Percentiles rank a stretch among this genome's conserved stretches.
These are phyloP conservation scores for Penicillium sumatraense DNA, from an alignment of 2,329 filamentous ascomycete genomes.

Conservation along the genomic window DNA sequence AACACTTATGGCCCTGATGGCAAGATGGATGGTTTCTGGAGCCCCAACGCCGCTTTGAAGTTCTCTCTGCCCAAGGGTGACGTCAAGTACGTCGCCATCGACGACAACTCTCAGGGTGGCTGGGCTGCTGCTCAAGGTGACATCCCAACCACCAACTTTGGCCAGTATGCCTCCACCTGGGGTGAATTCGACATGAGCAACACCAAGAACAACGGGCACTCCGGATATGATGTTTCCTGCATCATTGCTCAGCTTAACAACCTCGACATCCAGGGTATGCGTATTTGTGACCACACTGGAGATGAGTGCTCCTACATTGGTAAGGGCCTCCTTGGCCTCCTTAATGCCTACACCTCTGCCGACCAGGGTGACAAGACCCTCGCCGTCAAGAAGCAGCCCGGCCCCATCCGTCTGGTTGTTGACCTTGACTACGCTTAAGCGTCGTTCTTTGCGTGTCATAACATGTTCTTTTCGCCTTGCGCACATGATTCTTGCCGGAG, in stretches of 20 bases:
- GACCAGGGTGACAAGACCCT: constrained; percentile 34
- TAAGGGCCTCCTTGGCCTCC: constrained; percentile 22
- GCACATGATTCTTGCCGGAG: constrained; percentile 19
- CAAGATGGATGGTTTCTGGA: constrained; percentile 38
- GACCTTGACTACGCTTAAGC: constrained; percentile 9
- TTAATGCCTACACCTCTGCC: constrained; percentile 39
- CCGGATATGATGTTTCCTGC: constrained; percentile 47
- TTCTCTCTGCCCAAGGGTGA: constrained; percentile 36
- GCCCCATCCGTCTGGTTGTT: constrained; percentile 38
- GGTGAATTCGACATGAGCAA: constrained; percentile 46
- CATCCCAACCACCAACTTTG: constrained; percentile 33
- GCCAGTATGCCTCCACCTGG: constrained; percentile 45
- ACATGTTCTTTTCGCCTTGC: constrained; percentile 15
- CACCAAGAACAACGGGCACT: constrained; percentile 36
- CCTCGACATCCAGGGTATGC: constrained; percentile 41
- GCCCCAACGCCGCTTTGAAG: constrained; percentile 38
- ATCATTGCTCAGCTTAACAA: constrained; percentile 38
- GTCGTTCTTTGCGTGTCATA: constrained; percentile 8
- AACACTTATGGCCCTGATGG: constrained; percentile 43
- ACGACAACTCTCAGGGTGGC: constrained; percentile 42
- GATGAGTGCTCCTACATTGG: constrained; percentile 38
- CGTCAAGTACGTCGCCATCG: constrained; percentile 44
- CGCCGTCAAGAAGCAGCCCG: constrained; percentile 31
- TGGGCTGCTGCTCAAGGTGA: constrained; percentile 38
- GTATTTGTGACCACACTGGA: constrained; percentile 36